Percentiles rank a stretch among this genome's conserved stretches.
These are phyloP conservation scores for Colletotrichum liaoningense DNA, from an alignment of 2,329 filamentous ascomycete species.

Conservation along the genomic window DNA sequence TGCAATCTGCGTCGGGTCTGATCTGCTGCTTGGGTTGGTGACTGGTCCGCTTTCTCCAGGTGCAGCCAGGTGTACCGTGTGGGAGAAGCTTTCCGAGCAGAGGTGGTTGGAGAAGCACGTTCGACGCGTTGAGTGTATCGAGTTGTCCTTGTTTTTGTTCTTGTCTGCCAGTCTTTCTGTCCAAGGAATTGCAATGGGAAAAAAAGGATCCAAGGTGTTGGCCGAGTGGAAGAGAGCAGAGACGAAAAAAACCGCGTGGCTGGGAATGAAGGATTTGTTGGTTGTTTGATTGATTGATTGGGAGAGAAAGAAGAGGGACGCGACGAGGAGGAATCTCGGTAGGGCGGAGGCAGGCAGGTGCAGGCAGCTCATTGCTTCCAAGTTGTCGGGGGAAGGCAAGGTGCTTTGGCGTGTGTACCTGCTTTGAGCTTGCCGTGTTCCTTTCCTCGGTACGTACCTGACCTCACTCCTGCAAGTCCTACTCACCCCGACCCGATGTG, in stretches of 20 bases:
- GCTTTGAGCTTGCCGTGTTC: slow-evolving; percentile 1
- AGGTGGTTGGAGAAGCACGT: neutral
- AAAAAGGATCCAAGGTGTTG: neutral
- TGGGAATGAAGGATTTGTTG: slow-evolving; percentile 19
- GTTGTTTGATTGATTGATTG: slow-evolving; percentile 9
- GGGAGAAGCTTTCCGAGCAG: neutral
- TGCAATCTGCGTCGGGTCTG: slow-evolving; percentile 1
- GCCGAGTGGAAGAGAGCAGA: neutral
- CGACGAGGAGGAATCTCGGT: slow-evolving; percentile 24
- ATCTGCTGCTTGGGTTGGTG: slow-evolving; percentile 9
- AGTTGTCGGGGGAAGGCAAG: slow-evolving; percentile 4
- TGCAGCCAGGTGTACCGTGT: slow-evolving; percentile 13
- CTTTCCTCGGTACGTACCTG: neutral
- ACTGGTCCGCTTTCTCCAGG: slow-evolving; percentile 2
- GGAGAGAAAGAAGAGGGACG: slow-evolving; percentile 1
- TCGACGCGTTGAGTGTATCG: slow-evolving; percentile 32
- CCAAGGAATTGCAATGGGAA: neutral
- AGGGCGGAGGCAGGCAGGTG: slow-evolving; percentile 11
- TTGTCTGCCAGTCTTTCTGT: neutral
- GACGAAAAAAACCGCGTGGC: slow-evolving; percentile 12
- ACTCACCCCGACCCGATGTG: neutral
- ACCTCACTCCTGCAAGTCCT: neutral
- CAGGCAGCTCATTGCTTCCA: neutral
- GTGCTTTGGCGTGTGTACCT: slow-evolving; percentile 16
- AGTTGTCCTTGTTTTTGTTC: slow-evolving; percentile 5